Base-by-base conservation (phyloP, 2,329 filamentous ascomycete species). In the Lachnellula willkommii region DNA sequence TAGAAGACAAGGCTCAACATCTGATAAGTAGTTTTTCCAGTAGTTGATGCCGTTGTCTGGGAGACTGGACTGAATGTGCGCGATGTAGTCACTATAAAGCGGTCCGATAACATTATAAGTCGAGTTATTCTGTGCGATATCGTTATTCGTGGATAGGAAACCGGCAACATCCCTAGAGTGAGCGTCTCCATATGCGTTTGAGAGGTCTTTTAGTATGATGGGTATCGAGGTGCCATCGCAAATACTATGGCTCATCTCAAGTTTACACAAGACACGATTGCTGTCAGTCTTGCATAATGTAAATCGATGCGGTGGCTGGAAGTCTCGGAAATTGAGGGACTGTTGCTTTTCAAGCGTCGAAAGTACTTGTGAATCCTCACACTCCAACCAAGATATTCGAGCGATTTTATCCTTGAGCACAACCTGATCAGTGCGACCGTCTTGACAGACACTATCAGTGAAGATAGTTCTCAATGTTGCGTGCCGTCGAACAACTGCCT, bases 181-280 rank as follows among this genome's bases (percentile, higher is more conserved):
- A 17, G 24, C n/a, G 15, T 47, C 24, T 22, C 17, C 48, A 24
- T 60, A 57, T 2, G 47, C 35, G 3, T 45, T 24, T 9, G 52
- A 52, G 3, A 60, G 42, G 36, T 58, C 53, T 14, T 35, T 43
- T 7, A 58, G 28, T 5, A 60, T 12, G 5, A 78, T 74, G 0
- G 76, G 73, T 45, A 79, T 74, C 0, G 78, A 80, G 39, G 71
- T 72, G 1, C 78, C 79, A 65, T 81, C 79, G 68, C 75, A 77
- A 32, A 78, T 74, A 9, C 73, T 75, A 59, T 81, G 78, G 58
- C 74, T 80, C 17, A 81, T 68, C 53, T 81, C 78, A 12, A 80
- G 65, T 40, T 75, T 74, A 43, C 74, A 73, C 60, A 75, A 76
- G 0, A 78, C 55, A 46, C 66, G 68, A 12, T 67, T 66, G 1